Evolutionary conservation across 2,329 filamentous ascomycete genomes (phyloP).

Genomic region (Pestalotiopsis sp.): DNA sequence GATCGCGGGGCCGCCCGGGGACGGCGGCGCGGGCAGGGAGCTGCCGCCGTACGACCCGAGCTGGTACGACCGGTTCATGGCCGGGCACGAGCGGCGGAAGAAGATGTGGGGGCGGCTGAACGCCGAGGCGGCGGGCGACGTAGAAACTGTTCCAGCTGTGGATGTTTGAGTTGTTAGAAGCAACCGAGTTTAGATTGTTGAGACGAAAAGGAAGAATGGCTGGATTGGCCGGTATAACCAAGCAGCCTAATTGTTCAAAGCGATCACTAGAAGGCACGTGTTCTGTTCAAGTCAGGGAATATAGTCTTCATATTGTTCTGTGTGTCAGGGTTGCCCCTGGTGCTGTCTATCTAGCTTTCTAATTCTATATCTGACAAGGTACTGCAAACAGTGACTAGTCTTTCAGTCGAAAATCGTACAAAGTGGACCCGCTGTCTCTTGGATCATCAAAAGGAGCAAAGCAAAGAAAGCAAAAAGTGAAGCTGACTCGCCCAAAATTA

Average conservation of each 20-base stretch:
- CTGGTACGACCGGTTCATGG: conserved; percentile 52
- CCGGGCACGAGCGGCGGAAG: conserved; percentile 55
- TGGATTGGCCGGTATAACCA: neutral
- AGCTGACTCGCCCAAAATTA: neutral
- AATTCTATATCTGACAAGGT: neutral
- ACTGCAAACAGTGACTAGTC: neutral
- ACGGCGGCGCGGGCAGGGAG: conserved; percentile 41
- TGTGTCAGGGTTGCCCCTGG: neutral
- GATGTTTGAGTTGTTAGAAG: neutral
- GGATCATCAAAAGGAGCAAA: neutral
- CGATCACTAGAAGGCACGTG: neutral
- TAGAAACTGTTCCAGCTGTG: neutral
- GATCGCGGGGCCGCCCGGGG: conserved; percentile 45
- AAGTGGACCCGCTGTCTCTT: neutral
- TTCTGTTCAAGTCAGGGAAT: neutral
- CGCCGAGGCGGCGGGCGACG: conserved; percentile 24
- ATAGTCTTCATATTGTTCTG: neutral
- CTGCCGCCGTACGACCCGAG: conserved; percentile 43
- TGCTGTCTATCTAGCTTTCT: neutral
- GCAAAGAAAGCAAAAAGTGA: neutral
- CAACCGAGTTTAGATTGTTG: neutral
- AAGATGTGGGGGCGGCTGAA: conserved; percentile 58
- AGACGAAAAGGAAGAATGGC: neutral
- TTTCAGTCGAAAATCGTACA: neutral
- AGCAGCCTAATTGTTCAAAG: neutral